Base-by-base conservation (phyloP, 805 yeast genomes). In the Kuraishia borneana region DNA sequence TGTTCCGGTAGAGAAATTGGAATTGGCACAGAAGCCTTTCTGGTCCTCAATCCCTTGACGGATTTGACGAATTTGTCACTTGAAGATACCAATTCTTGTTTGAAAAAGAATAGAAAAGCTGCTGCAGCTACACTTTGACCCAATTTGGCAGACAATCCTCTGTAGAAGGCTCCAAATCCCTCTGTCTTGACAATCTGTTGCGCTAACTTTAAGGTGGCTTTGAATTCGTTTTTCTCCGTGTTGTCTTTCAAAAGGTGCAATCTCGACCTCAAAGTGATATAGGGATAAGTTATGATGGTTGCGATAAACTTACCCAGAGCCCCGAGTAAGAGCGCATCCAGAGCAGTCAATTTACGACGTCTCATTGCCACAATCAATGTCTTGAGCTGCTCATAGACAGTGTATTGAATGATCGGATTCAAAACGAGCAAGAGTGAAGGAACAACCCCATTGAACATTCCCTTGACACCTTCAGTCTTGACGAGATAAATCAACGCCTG, bases 341-440 rank as follows among this genome's bases (percentile, higher is more conserved):
- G 44, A 3, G 95, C 74, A 5, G 81, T 70, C 39, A 81, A 58
- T n/a, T 62, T 58, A 34, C 76, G 73, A 29, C 73, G 68, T 19
- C 47, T 51, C 26, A 58, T 63, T 37, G 68, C 73, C 35, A 75
- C 63, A 13, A 87, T 65, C 14, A 67, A 45, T 44, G 82, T 83
- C 50, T 80, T 78, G 47, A 83, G 55, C 56, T 87, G 95, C 59
- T 88, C 97, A 54, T 81, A 88, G 31, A 85, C 73, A 33, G 96
- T 83, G 62, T 87, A 88, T 57, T 88, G 96, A 43, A 88, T 77
- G 39, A 88, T 80, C 27, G 97, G 96, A 55, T 88, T 88, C 41
- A 77, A 48, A 33, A 88, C 96, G 39, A 88, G 65, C 32, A 85
- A 74, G 48, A 88, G 66, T 2, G 96, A 95, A 1, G 96, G 96